Percentiles rank a stretch among this genome's conserved stretches.
These are phyloP conservation scores for Aspergillus ruber DNA, from an alignment of 2,329 filamentous ascomycete genomes.

Conservation along the genomic window DNA sequence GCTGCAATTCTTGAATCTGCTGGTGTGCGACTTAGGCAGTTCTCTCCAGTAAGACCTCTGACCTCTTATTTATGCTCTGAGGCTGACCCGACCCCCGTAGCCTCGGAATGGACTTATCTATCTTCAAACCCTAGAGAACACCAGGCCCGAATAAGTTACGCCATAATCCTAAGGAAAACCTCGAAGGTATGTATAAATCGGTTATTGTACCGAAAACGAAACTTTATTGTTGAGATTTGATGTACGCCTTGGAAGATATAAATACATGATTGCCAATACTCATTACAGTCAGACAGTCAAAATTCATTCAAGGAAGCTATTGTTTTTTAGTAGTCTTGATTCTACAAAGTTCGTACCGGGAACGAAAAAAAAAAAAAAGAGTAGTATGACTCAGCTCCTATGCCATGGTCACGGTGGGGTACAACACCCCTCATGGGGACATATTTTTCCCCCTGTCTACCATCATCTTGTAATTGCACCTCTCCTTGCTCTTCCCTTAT, in stretches of 20 bases:
- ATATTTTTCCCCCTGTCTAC: background rate
- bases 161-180: no score
- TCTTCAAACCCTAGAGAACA: conserved; percentile 41
- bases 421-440: background rate
- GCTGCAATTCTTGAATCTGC: conserved; percentile 76
- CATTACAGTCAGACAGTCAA: no score
- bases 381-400: conserved; percentile 19
- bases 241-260: background rate
- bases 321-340: no score
- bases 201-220: no score
- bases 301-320: no score
- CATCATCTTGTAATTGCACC: background rate
- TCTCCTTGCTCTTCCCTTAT: background rate
- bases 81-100: conserved; percentile 30
- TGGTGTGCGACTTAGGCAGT: conserved; percentile 79
- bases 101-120: conserved; percentile 60
- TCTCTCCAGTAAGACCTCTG: conserved; percentile 59
- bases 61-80: background rate
- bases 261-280: background rate
- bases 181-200: no score
- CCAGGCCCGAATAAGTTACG: background rate
- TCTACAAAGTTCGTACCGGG: no score
- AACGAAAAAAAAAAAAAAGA: conserved; percentile 11
- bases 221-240: background rate
- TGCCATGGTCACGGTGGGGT: conserved; percentile 11